Conservation (phyloP, 495 filamentous ascomycete species). For the Penicillium cinerascens region DNA sequence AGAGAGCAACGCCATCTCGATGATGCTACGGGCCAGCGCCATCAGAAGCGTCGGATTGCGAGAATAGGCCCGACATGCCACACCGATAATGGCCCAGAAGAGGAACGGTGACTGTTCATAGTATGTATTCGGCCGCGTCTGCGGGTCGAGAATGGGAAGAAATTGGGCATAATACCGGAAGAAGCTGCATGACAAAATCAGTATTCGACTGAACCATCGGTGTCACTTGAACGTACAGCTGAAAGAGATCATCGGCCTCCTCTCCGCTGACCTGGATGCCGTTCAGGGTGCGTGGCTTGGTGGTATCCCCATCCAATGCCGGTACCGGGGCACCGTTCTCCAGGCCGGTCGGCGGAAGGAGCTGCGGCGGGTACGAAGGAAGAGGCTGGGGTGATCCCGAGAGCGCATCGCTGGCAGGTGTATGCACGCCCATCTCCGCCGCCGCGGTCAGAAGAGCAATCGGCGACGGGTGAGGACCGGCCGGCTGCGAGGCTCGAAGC, state of each 20-base stretch:
- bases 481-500: constrained; percentile 24
- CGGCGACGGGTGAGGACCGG: constrained; percentile 23
- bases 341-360: constrained; percentile 11
- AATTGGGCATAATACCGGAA: constrained; percentile 45
- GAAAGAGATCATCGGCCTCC: constrained; percentile 40
- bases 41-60: constrained; percentile 43
- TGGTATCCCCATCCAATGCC: constrained; percentile 16
- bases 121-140: constrained; percentile 38
- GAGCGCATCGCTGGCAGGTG: neutral
- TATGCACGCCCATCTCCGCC: constrained; percentile 25
- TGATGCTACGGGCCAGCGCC: constrained; percentile 36
- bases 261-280: constrained; percentile 21
- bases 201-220: neutral
- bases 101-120: constrained; percentile 46
- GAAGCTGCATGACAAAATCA: constrained; percentile 29
- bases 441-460: constrained; percentile 30
- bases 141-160: constrained; percentile 43
- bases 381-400: constrained; percentile 13
- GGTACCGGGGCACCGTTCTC: neutral
- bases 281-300: constrained; percentile 29
- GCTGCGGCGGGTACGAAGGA: constrained; percentile 16
- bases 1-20: constrained; percentile 44
- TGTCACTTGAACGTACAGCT: constrained; percentile 18
- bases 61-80: constrained; percentile 34
- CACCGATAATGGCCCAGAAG: constrained; percentile 49